phyloP scores from a whole-genome alignment of 768 basidiomycete species.

The Hortiboletus flavorubellus region DNA sequence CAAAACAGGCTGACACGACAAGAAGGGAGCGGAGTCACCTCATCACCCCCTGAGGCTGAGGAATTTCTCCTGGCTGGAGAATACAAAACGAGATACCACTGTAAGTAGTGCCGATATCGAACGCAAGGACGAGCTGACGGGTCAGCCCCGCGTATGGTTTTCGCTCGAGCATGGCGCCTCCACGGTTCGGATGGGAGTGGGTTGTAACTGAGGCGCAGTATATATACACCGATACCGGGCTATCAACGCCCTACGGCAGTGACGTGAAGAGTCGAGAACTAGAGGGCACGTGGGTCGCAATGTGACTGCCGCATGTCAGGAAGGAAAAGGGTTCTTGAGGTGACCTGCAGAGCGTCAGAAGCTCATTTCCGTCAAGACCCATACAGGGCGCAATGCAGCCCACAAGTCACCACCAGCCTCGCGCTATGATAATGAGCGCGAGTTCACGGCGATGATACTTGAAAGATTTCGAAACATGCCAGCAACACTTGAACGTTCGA shows the following conservation, averaged over 20 bases:
- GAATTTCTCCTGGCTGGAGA: slow-evolving; percentile 33
- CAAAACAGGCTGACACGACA: neutral
- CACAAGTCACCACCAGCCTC: too few species aligned
- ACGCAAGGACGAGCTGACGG: slow-evolving; percentile 33
- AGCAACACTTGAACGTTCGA: too few species aligned
- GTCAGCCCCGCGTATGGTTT: slow-evolving; percentile 32
- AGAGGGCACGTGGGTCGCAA: neutral
- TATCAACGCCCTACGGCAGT: neutral
- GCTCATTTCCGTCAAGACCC: slow-evolving; percentile 3
- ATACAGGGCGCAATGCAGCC: neutral
- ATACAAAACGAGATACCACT: slow-evolving; percentile 37
- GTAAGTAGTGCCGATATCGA: slow-evolving; percentile 39
- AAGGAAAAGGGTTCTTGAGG: neutral
- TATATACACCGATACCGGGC: neutral
- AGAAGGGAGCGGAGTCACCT: neutral
- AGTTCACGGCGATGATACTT: neutral
- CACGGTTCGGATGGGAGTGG: neutral
- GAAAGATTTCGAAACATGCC: neutral
- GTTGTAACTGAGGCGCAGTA: neutral
- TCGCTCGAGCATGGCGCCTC: slow-evolving; percentile 27
- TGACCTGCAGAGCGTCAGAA: neutral
- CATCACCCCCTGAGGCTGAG: slow-evolving; percentile 21
- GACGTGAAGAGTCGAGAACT: slow-evolving; percentile 1
- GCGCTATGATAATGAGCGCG: too few species aligned
- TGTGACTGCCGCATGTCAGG: neutral